These are phyloP conservation scores for Nicotiana rustica DNA, from an alignment of 305 asterid genomes.

Conservation along the genomic window DNA sequence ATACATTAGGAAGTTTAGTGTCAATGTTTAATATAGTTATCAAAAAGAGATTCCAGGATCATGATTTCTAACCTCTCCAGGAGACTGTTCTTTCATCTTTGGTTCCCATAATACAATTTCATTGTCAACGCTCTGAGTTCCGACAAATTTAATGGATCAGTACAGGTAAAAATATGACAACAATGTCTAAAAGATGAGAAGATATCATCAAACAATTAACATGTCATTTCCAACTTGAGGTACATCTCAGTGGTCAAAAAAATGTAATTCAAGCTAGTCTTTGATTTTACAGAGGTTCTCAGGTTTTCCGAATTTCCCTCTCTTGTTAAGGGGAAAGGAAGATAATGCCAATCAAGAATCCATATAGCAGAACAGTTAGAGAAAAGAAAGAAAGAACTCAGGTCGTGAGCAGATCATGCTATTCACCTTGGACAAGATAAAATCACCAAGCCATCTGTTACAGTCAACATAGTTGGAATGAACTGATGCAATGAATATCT, in stretches of 20 bases:
- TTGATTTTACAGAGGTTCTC: slow-evolving; percentile 6
- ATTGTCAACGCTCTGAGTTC: slow-evolving; percentile 88
- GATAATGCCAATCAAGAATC: background rate
- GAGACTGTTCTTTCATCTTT: slow-evolving; percentile 91
- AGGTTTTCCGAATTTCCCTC: slow-evolving; percentile 11
- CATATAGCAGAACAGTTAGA: slow-evolving; percentile 16
- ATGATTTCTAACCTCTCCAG: slow-evolving; percentile 85
- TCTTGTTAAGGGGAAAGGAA: background rate
- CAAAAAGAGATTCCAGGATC: slow-evolving; percentile 2
- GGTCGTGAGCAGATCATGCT: background rate
- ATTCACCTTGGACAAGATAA: slow-evolving; percentile 86
- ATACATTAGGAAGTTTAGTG: slow-evolving; percentile 17
- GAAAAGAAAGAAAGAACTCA: background rate
- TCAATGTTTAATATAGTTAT: slow-evolving; percentile 9
- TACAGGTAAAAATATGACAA: slow-evolving; percentile 22
- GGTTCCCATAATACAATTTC: slow-evolving; percentile 98
- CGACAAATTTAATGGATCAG: slow-evolving; percentile 30
- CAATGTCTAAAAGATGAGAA: background rate
- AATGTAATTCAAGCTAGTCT: background rate
- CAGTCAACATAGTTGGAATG: slow-evolving; percentile 95
- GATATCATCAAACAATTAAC: background rate
- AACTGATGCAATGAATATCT: slow-evolving; percentile 88
- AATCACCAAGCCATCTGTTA: slow-evolving; percentile 95
- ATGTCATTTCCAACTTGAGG: slow-evolving; percentile 26
- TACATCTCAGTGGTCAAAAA: slow-evolving; percentile 10